These are phyloP conservation scores for Coemansia erecta DNA, from an alignment of 192 early-diverging fungal species.

Conservation along the genomic window DNA sequence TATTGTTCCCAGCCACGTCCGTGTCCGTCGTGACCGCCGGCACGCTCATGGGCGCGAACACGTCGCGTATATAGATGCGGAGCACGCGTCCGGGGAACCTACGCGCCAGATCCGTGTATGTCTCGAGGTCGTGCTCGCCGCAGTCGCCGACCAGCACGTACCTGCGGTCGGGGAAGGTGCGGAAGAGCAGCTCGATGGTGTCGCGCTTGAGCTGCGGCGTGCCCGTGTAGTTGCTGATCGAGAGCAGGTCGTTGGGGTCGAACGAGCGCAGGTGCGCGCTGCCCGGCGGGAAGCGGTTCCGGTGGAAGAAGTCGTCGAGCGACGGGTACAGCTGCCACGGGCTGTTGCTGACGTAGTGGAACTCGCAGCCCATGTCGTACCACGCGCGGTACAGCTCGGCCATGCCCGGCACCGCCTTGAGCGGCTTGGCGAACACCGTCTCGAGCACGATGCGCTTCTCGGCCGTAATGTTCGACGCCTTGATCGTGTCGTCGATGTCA, in stretches of 20 bases:
- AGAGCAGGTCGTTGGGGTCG: conserved; percentile 59
- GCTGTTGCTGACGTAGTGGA: conserved; percentile 87
- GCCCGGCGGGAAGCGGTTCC: conserved; percentile 75
- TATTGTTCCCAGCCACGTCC: conserved; percentile 20
- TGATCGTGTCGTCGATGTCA: conserved; percentile 93
- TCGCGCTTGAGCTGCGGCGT: conserved; percentile 57
- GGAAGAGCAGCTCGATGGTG: conserved; percentile 51
- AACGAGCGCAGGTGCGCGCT: conserved; percentile 68
- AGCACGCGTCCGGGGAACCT: conserved; percentile 68
- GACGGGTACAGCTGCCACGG: conserved; percentile 80
- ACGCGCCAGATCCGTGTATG: conserved; percentile 67
- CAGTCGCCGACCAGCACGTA: conserved; percentile 91
- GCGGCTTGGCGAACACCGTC: conserved; percentile 50
- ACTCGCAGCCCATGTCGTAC: conserved; percentile 60
- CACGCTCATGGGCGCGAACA: conserved; percentile 46
- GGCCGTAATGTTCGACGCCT: conserved; percentile 68
- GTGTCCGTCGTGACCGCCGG: conserved; percentile 37
- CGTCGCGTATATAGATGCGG: conserved; percentile 83
- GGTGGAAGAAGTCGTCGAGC: conserved; percentile 64
- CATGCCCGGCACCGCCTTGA: conserved; percentile 76
- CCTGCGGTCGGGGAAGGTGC: conserved; percentile 74
- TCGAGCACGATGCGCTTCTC: conserved; percentile 69
- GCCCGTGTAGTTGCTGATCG: conserved; percentile 56
- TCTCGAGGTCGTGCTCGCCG: conserved; percentile 85
- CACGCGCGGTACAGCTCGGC: conserved; percentile 65